phyloP scores from a whole-genome alignment of 306 rosid genomes.

The Rosa chinensis region DNA sequence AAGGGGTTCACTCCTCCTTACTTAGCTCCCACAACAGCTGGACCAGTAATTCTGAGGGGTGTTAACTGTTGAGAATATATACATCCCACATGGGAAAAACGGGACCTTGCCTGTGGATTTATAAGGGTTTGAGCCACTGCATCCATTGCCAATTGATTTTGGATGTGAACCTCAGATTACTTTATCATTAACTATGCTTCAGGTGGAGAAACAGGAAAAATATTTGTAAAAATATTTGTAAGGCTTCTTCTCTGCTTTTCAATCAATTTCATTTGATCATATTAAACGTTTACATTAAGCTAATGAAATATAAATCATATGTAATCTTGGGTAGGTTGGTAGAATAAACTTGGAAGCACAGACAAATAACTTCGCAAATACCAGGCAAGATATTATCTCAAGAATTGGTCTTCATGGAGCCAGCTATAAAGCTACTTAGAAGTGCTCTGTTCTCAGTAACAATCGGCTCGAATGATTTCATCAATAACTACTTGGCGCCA shows the following conservation, averaged over 20 bases:
- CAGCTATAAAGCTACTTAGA: slow-evolving; percentile 34
- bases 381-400: slow-evolving; percentile 59
- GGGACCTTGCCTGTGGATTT: no score
- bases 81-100: no score
- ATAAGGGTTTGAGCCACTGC: no score
- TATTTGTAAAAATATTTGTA: slow-evolving; percentile 58
- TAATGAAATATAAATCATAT: not conserved
- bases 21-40: slow-evolving; percentile 58
- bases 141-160: no score
- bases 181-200: slow-evolving; percentile 87
- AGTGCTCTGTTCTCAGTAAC: slow-evolving; percentile 48
- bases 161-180: no score
- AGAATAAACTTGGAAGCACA: slow-evolving; percentile 65
- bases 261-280: not conserved
- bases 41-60: slow-evolving; percentile 50
- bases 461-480: slow-evolving; percentile 75
- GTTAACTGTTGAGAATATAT: no score
- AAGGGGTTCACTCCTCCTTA: slow-evolving; percentile 55
- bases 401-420: slow-evolving; percentile 47
- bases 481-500: slow-evolving; percentile 60
- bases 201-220: slow-evolving; percentile 56
- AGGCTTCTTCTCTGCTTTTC: slow-evolving; percentile 29
- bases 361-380: slow-evolving; percentile 59
- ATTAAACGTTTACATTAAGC: not conserved
- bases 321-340: slow-evolving; percentile 43